Conservation (phyloP, 2,329 filamentous ascomycete genomes). For the Huntiella moniliformis region DNA sequence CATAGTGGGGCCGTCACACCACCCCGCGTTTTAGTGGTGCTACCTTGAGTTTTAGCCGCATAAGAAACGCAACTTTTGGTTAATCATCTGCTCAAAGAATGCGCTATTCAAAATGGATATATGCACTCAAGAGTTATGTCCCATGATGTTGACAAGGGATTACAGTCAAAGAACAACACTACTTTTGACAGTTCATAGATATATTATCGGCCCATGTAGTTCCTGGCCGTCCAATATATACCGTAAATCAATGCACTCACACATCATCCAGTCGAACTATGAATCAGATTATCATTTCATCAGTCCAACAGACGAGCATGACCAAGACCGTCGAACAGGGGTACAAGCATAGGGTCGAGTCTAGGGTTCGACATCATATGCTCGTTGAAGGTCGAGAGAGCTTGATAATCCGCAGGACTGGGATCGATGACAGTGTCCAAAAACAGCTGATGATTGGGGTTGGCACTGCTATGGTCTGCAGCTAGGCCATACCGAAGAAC, state of each 20-base stretch:
- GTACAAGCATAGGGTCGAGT: constrained; percentile 23
- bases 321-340: constrained; percentile 25
- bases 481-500: constrained; percentile 30
- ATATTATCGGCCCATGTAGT: too few species aligned
- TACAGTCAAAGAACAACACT: too few species aligned
- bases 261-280: too few species aligned
- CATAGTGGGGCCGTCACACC: too few species aligned
- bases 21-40: not conserved
- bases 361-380: constrained; percentile 16
- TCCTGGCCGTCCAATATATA: too few species aligned
- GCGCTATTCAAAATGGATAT: too few species aligned
- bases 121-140: too few species aligned
- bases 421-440: constrained; percentile 6
- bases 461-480: constrained; percentile 22
- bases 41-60: not conserved
- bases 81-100: not conserved
- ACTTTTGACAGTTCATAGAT: too few species aligned
- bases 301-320: constrained; percentile 22
- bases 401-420: constrained; percentile 11
- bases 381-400: constrained; percentile 14
- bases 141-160: too few species aligned
- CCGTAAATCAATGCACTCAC: too few species aligned
- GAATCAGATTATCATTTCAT: not conserved
- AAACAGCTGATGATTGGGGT: constrained; percentile 16
- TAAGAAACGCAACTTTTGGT: not conserved